Percentiles rank a stretch among this genome's conserved stretches.
Conservation (phyloP, 2,329 filamentous ascomycete genomes). For the Cercospora berteroae region DNA sequence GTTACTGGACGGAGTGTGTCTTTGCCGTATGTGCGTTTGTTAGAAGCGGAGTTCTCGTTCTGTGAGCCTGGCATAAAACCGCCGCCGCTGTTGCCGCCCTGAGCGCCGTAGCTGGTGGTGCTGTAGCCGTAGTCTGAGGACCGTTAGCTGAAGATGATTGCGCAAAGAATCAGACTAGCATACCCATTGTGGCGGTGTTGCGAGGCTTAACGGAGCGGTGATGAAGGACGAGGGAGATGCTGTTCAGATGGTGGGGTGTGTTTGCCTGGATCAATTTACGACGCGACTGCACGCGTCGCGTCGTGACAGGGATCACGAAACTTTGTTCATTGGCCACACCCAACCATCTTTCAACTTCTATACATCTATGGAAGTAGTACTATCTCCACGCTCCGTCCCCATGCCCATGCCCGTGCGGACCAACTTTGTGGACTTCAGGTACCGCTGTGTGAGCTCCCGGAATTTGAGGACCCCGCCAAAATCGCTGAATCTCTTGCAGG, state of each 20-base stretch:
- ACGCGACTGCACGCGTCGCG: constrained; percentile 3
- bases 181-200: constrained; percentile 19
- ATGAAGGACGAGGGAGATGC: not conserved
- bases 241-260: not conserved
- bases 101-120: constrained; percentile 56
- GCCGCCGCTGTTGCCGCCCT: constrained; percentile 56
- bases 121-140: constrained; percentile 48
- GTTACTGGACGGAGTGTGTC: constrained; percentile 91
- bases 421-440: not conserved
- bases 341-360: not conserved
- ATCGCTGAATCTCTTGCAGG: not conserved
- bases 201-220: not conserved
- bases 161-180: not conserved
- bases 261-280: not conserved
- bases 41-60: constrained; percentile 46
- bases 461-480: not conserved
- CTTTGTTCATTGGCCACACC: not conserved
- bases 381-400: not conserved
- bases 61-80: constrained; percentile 56
- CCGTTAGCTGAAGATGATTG: not conserved
- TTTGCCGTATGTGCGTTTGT: constrained; percentile 61
- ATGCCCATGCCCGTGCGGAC: not conserved
- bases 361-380: not conserved
- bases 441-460: not conserved
- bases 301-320: not conserved